These are phyloP conservation scores for Brassica incana DNA, from an alignment of 345 rosid species.

Conservation along the genomic window DNA sequence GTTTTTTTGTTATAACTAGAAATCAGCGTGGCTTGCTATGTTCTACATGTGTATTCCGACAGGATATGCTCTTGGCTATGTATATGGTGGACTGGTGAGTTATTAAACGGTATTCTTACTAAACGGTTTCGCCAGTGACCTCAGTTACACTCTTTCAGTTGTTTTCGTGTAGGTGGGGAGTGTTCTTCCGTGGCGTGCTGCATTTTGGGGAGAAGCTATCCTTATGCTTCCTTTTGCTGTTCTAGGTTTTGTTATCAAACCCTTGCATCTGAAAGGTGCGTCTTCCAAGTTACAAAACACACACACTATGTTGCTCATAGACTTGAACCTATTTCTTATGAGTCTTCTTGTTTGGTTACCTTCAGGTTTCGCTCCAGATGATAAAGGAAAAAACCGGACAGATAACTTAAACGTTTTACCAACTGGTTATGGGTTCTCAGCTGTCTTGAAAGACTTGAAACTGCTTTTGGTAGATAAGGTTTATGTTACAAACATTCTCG, in stretches of 20 bases:
- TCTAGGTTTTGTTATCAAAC: slow-evolving; percentile 78
- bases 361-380: slow-evolving; percentile 71
- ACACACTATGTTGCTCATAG: slow-evolving; percentile 3
- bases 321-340: slow-evolving; percentile 27
- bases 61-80: slow-evolving; percentile 88
- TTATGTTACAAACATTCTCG: slow-evolving; percentile 72
- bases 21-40: slow-evolving; percentile 83
- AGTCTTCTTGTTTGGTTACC: slow-evolving; percentile 19
- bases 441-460: slow-evolving; percentile 63
- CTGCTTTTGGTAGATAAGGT: slow-evolving; percentile 63
- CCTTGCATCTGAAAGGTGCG: slow-evolving; percentile 85
- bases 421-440: slow-evolving; percentile 49
- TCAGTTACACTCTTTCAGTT: not conserved
- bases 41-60: slow-evolving; percentile 97
- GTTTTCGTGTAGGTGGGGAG: slow-evolving; percentile 59
- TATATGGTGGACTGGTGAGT: slow-evolving; percentile 90
- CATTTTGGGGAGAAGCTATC: slow-evolving; percentile 90
- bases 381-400: slow-evolving; percentile 39
- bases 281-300: slow-evolving; percentile 6
- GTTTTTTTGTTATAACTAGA: slow-evolving; percentile 49
- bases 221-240: slow-evolving; percentile 88
- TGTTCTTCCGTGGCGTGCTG: slow-evolving; percentile 75
- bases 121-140: slow-evolving; percentile 11
- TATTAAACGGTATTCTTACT: not conserved
- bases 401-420: slow-evolving; percentile 23